These are phyloP conservation scores for Oryza coarctata DNA, from an alignment of 176 grass and related monocot genomes.

Conservation along the genomic window DNA sequence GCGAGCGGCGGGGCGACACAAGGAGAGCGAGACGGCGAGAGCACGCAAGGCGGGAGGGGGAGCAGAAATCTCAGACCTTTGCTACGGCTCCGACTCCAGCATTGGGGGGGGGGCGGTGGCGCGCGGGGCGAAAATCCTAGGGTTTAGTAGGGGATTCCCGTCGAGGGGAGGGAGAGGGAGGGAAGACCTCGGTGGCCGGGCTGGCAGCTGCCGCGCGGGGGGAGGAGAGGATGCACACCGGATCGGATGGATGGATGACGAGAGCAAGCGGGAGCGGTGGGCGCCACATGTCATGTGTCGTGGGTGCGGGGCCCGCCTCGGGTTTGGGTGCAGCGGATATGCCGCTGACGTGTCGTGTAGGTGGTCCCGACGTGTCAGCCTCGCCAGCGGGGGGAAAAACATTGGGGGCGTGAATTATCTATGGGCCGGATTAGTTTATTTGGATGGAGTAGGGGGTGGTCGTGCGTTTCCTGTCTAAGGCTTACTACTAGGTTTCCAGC, in stretches of 20 bases:
- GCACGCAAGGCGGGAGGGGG: neutral
- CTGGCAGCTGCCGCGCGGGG: neutral
- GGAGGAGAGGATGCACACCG: neutral
- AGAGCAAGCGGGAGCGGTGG: too few relatives aligned
- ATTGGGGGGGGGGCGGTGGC: conserved; percentile 15
- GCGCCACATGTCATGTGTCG: neutral
- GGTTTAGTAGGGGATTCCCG: conserved; percentile 31
- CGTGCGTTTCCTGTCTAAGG: too few relatives aligned
- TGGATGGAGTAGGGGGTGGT: too few relatives aligned
- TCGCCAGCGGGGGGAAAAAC: too few relatives aligned
- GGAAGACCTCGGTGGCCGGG: neutral
- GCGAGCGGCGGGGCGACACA: neutral
- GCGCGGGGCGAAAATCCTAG: neutral
- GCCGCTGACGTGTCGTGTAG: neutral
- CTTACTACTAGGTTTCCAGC: too few relatives aligned
- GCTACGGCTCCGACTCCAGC: neutral
- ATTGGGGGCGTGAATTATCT: too few relatives aligned
- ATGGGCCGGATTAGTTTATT: too few relatives aligned
- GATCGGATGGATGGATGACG: too few relatives aligned
- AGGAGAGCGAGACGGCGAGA: neutral
- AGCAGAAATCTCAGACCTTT: conserved; percentile 16
- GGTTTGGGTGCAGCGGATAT: neutral
- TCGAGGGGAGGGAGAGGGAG: neutral
- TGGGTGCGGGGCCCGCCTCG: neutral
- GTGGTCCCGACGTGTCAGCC: neutral